A percentile compares a stretch with the other conserved stretches of the same genome.
Evolutionary conservation across 768 basidiomycete genomes (phyloP).

Genomic region (Psilocybe cyanescens): DNA sequence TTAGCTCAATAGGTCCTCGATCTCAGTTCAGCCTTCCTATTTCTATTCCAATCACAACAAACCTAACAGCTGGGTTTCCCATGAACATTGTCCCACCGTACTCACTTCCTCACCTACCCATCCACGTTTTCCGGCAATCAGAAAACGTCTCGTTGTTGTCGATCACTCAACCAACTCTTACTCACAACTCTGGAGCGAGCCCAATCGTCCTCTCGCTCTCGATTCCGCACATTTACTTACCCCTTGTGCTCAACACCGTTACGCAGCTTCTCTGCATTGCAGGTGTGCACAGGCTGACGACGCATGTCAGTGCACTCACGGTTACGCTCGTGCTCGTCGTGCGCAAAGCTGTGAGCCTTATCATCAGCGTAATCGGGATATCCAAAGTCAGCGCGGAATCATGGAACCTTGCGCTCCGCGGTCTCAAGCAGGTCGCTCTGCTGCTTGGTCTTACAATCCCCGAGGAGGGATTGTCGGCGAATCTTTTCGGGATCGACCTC

Average conservation of each 20-base stretch:
- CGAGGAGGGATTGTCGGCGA: background rate
- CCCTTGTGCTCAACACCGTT: conserved; percentile 74
- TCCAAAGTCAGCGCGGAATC: conserved; percentile 20
- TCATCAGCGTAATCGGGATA: conserved; percentile 67
- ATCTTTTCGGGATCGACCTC: conserved; percentile 15
- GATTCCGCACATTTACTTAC: conserved; percentile 63
- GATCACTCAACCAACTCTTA: conserved; percentile 27
- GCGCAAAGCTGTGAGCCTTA: conserved; percentile 76
- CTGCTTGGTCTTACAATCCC: conserved; percentile 4
- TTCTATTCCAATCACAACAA: conserved; percentile 23
- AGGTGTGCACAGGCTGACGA: conserved; percentile 87
- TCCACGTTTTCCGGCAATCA: conserved; percentile 23
- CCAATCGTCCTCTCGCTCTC: conserved; percentile 31
- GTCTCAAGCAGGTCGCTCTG: background rate
- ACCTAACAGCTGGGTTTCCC: conserved; percentile 22
- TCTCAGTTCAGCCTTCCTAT: conserved; percentile 29
- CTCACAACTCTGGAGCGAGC: conserved; percentile 9
- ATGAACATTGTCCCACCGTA: conserved; percentile 40
- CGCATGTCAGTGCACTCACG: conserved; percentile 71
- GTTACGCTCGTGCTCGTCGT: conserved; percentile 84
- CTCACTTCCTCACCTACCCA: conserved; percentile 26
- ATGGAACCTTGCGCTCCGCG: background rate
- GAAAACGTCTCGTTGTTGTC: conserved; percentile 23
- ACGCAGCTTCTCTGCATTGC: conserved; percentile 87
- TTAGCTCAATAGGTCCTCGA: conserved; percentile 46